Percentiles rank a stretch among this genome's conserved stretches.
phyloP scores from a whole-genome alignment of 1,139 yeast genomes.

The Diutina catenulata region DNA sequence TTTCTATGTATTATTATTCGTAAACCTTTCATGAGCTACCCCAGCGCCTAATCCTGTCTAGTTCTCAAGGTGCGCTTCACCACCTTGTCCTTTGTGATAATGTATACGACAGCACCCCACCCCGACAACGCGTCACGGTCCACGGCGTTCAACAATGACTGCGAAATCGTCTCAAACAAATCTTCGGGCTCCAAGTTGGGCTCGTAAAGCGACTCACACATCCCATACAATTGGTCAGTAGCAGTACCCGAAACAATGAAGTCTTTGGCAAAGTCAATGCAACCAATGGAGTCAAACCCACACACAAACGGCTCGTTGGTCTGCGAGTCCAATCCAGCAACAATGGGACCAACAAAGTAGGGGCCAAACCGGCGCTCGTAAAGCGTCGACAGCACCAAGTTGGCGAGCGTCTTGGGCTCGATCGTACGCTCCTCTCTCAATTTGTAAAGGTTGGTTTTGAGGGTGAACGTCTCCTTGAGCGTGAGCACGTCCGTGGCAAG shows the following conservation, averaged over 20 bases:
- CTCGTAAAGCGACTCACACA: conserved; percentile 97
- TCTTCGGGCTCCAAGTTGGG: conserved; percentile 92
- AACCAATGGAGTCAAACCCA: conserved; percentile 93
- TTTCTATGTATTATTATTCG: too few relatives aligned
- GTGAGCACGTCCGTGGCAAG: conserved; percentile 91
- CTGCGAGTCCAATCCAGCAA: conserved; percentile 84
- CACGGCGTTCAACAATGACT: conserved; percentile 85
- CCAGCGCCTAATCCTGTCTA: conserved; percentile 70
- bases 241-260: conserved; percentile 98
- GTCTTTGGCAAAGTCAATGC: conserved; percentile 90
- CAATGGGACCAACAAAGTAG: conserved; percentile 92
- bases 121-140: conserved; percentile 98
- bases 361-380: conserved; percentile 95
- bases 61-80: conserved; percentile 80
- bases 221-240: conserved; percentile 88
- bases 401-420: conserved; percentile 91
- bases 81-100: conserved; percentile 87
- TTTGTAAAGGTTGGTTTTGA: conserved; percentile 80
- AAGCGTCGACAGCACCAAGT: conserved; percentile 78
- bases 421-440: conserved; percentile 84
- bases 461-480: conserved; percentile 67
- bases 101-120: conserved; percentile 96
- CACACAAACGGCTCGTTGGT: conserved; percentile 82
- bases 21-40: neutral
- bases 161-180: conserved; percentile 90